Percentiles rank a stretch among this genome's conserved stretches.
Evolutionary conservation across 2,329 filamentous ascomycete genomes (phyloP).

Genomic region (Biscogniauxia sp.): DNA sequence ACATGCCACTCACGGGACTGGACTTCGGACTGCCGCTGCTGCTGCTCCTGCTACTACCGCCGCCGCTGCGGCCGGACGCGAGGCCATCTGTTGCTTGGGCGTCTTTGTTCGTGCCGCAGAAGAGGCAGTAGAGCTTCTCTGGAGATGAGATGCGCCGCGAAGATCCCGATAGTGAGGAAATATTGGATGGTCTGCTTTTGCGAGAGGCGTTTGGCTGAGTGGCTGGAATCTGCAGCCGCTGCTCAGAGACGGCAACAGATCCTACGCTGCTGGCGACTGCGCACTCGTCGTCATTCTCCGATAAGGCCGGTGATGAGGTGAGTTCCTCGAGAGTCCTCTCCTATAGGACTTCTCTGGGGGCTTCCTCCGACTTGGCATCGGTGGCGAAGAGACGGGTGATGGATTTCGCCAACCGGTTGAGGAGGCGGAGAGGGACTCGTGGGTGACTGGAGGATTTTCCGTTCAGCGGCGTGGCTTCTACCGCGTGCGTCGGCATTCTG

Average conservation of each 20-base stretch:
- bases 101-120: not conserved
- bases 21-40: no score
- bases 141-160: not conserved
- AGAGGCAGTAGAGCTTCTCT: not conserved
- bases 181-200: not conserved
- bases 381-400: not conserved
- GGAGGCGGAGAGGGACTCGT: not conserved
- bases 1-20: no score
- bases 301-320: not conserved
- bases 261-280: not conserved
- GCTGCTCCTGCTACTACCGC: no score
- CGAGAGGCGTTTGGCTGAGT: not conserved
- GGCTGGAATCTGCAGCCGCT: not conserved
- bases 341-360: not conserved
- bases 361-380: not conserved
- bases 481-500: not conserved
- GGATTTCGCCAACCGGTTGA: not conserved
- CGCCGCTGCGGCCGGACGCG: no score
- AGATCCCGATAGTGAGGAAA: not conserved
- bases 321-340: not conserved
- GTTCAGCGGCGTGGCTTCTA: not conserved
- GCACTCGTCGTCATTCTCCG: not conserved
- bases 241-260: not conserved
- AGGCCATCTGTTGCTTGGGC: not conserved
- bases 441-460: not conserved